Percentiles rank a stretch among this genome's conserved stretches.
These are phyloP conservation scores for Alternaria ethzedia DNA, from an alignment of 2,329 filamentous ascomycete genomes.

Conservation along the genomic window DNA sequence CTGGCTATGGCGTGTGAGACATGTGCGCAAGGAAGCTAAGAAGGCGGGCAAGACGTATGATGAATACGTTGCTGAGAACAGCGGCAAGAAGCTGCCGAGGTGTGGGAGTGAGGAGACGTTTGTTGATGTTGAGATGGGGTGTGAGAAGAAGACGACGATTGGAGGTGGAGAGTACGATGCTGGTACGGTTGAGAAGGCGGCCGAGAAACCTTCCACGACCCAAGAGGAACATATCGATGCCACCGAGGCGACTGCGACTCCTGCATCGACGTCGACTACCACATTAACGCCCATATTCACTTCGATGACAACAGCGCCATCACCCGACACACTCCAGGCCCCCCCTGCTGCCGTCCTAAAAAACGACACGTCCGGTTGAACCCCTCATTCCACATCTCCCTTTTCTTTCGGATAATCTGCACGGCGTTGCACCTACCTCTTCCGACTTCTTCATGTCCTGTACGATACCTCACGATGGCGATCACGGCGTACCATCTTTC, in stretches of 20 bases:
- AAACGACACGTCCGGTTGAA: neutral
- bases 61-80: conserved; percentile 51
- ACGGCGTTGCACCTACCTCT: neutral
- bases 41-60: conserved; percentile 62
- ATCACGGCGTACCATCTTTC: neutral
- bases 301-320: neutral
- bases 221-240: neutral
- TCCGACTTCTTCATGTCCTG: neutral
- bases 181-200: neutral
- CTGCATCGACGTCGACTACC: neutral
- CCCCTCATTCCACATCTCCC: neutral
- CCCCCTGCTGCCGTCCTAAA: conserved; percentile 4
- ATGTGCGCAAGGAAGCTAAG: conserved; percentile 60
- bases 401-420: neutral
- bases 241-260: neutral
- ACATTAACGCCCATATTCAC: neutral
- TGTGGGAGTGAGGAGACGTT: conserved; percentile 33
- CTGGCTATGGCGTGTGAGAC: conserved; percentile 64
- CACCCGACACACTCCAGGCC: neutral
- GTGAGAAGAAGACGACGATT: neutral
- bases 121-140: conserved; percentile 34
- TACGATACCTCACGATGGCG: neutral
- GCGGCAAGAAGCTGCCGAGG: conserved; percentile 29
- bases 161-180: neutral
- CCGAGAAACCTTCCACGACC: neutral